phyloP scores from a whole-genome alignment of 176 grass and related monocot genomes.

The Microstegium vimineum region DNA sequence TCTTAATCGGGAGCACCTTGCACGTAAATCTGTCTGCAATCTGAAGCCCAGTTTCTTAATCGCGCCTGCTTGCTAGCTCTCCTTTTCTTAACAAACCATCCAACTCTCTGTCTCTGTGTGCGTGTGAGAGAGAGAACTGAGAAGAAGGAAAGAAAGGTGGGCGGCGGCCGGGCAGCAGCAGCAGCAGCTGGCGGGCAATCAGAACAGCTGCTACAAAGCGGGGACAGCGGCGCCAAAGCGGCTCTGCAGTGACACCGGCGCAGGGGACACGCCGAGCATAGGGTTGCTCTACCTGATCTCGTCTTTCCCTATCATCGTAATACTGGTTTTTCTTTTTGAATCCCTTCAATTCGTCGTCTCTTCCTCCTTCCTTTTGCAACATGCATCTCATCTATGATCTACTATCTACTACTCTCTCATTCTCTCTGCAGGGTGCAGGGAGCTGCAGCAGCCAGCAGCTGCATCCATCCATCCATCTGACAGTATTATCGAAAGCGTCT shows the following conservation, averaged over 20 bases:
- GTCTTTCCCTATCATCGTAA: slow-evolving; percentile 16
- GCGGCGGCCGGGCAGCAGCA: background rate
- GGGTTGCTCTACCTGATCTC: slow-evolving; percentile 33
- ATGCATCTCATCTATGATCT: no score
- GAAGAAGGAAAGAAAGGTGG: background rate
- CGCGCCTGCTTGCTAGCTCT: background rate
- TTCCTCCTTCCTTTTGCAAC: background rate
- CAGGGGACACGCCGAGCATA: slow-evolving; percentile 42
- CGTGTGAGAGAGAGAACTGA: background rate
- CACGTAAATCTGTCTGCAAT: slow-evolving; percentile 44
- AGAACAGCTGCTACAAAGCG: slow-evolving; percentile 33
- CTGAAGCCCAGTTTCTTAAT: slow-evolving; percentile 21
- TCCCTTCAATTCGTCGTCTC: background rate
- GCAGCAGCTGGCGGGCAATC: background rate
- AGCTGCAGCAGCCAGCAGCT: no score
- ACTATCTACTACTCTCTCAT: no score
- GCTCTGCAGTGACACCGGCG: slow-evolving; percentile 48
- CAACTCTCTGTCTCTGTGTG: background rate
- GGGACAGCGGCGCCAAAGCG: slow-evolving; percentile 63
- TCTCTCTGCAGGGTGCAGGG: no score
- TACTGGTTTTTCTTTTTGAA: background rate
- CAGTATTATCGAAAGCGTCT: background rate
- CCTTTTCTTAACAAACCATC: background rate
- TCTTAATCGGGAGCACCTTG: slow-evolving; percentile 51
- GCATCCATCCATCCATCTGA: background rate